Evolutionary conservation across 2,329 filamentous ascomycete genomes (phyloP).

Genomic region (Fusarium sp.): DNA sequence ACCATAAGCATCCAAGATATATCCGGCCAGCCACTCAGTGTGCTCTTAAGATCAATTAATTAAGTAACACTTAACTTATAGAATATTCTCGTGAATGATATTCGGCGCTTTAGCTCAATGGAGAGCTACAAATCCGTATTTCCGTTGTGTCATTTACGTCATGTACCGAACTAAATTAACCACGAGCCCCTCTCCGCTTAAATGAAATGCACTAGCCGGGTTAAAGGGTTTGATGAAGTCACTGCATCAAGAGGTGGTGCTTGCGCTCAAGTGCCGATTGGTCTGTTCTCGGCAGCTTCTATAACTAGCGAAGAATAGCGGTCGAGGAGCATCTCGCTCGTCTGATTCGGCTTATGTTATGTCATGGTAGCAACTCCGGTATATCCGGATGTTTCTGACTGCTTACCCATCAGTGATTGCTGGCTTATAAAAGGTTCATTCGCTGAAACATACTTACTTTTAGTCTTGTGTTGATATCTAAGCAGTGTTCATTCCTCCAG

Average conservation of each 20-base stretch:
- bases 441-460: neutral
- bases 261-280: neutral
- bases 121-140: neutral
- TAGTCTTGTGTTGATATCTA: neutral
- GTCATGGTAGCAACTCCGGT: neutral
- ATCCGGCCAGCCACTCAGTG: neutral
- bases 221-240: too few relatives aligned
- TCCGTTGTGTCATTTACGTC: neutral
- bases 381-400: constrained; percentile 2
- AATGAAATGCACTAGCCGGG: neutral
- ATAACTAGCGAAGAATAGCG: neutral
- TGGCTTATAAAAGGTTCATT: neutral
- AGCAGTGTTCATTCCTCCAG: too few relatives aligned
- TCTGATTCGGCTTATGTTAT: neutral
- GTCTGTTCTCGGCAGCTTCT: neutral
- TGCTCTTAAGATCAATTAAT: neutral
- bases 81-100: neutral
- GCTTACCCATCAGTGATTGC: accelerated
- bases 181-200: neutral
- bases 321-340: neutral
- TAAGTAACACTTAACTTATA: neutral
- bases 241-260: neutral
- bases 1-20: neutral
- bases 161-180: neutral
- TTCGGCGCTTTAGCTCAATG: neutral